phyloP scores from a whole-genome alignment of 306 rosid genomes.

The Hylodesmum podocarpum region DNA sequence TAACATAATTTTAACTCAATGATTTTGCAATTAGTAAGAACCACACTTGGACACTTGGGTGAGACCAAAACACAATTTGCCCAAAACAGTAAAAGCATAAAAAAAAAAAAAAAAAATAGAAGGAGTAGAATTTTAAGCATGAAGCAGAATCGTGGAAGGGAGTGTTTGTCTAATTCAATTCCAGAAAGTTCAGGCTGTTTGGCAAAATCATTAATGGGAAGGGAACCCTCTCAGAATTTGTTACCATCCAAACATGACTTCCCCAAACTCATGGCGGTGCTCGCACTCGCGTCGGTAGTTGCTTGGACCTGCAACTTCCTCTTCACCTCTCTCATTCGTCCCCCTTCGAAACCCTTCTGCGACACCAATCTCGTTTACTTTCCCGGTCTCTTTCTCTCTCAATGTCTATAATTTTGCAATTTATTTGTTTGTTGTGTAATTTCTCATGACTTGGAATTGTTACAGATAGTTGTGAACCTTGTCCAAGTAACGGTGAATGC shows the following conservation, averaged over 20 bases:
- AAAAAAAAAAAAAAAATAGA: too few relatives aligned
- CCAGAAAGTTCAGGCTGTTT: not conserved
- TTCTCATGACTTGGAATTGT: not conserved
- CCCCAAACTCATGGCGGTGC: slow-evolving; percentile 44
- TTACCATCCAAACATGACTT: slow-evolving; percentile 71
- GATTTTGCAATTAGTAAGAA: too few relatives aligned
- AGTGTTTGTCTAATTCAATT: slow-evolving; percentile 16
- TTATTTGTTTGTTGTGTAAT: slow-evolving; percentile 2
- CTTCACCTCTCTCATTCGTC: slow-evolving; percentile 39
- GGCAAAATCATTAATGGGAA: slow-evolving; percentile 40
- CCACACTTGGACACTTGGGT: too few relatives aligned
- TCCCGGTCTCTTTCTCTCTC: slow-evolving; percentile 36
- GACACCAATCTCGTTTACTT: slow-evolving; percentile 41
- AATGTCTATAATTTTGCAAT: not conserved
- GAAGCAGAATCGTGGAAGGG: slow-evolving; percentile 37
- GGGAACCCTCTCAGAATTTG: slow-evolving; percentile 61
- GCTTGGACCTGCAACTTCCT: slow-evolving; percentile 51
- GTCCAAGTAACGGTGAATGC: slow-evolving; percentile 82
- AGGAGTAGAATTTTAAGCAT: too few relatives aligned
- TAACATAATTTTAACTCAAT: too few relatives aligned
- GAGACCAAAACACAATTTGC: too few relatives aligned
- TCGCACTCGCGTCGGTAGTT: slow-evolving; percentile 57
- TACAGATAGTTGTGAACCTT: slow-evolving; percentile 80
- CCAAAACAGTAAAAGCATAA: too few relatives aligned
- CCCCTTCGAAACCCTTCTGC: slow-evolving; percentile 59